Evolutionary conservation across 2,329 filamentous ascomycete species (phyloP).

Genomic region (Venturia nashicola): DNA sequence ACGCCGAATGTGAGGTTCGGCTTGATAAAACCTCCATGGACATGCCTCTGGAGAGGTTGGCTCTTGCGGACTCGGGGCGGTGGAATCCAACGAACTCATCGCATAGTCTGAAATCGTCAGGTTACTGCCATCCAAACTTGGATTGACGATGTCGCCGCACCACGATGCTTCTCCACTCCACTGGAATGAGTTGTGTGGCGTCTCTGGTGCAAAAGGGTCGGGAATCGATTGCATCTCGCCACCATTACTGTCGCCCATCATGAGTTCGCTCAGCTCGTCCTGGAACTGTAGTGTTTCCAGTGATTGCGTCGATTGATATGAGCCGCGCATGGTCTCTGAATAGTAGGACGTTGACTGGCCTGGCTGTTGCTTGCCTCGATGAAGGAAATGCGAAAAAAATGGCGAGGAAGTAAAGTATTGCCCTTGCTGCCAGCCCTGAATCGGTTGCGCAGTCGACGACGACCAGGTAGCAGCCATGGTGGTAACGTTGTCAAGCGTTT

Average conservation of each 20-base stretch:
- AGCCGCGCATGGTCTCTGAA: neutral
- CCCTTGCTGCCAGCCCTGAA: neutral
- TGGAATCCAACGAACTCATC: slow-evolving; percentile 1
- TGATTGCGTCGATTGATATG: neutral
- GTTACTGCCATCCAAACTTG: neutral
- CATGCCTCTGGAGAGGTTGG: neutral
- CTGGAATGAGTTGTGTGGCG: neutral
- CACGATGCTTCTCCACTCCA: neutral
- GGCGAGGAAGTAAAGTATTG: neutral
- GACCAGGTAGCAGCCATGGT: neutral
- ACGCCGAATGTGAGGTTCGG: neutral
- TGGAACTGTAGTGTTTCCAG: neutral
- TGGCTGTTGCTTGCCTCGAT: neutral
- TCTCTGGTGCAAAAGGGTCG: neutral
- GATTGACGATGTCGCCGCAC: neutral
- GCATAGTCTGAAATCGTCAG: neutral
- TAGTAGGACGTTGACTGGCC: neutral
- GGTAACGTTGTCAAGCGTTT: neutral
- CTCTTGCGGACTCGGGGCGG: neutral
- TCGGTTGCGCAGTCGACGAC: neutral
- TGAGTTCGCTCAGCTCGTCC: neutral
- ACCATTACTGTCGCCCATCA: neutral
- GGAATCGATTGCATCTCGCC: neutral
- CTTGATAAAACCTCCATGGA: neutral
- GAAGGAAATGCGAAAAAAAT: neutral